These are phyloP conservation scores for Elasticomyces elasticus DNA, from an alignment of 495 filamentous ascomycete genomes.

Conservation along the genomic window DNA sequence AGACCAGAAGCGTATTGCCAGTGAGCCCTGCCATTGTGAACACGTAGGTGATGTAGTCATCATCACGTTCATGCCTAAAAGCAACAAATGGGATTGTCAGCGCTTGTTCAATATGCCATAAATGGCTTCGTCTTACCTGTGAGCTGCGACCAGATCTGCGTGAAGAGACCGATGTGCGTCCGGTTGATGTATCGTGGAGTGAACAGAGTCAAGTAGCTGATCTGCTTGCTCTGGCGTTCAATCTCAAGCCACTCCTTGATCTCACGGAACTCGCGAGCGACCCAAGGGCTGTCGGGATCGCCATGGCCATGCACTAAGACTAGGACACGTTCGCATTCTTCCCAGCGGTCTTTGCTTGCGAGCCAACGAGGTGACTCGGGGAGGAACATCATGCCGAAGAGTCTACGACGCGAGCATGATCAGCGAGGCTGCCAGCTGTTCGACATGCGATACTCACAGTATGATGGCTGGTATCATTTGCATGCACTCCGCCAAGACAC, in stretches of 20 bases:
- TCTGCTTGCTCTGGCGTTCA: conserved; percentile 51
- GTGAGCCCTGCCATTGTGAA: conserved; percentile 20
- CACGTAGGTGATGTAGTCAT: conserved; percentile 38
- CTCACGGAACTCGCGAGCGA: conserved; percentile 55
- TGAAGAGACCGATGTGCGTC: conserved; percentile 64
- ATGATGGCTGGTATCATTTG: conserved; percentile 60
- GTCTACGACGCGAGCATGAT: conserved; percentile 32
- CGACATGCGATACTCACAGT: conserved; percentile 24
- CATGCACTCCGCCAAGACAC: too few species aligned
- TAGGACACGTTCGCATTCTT: conserved; percentile 54
- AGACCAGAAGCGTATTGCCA: conserved; percentile 43
- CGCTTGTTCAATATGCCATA: conserved; percentile 48
- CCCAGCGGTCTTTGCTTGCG: conserved; percentile 63
- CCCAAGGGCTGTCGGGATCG: conserved; percentile 50
- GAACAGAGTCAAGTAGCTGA: conserved; percentile 61
- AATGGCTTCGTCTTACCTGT: too few species aligned
- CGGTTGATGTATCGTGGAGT: conserved; percentile 63
- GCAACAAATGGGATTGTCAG: background rate
- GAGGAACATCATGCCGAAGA: conserved; percentile 51
- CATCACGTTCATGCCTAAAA: background rate
- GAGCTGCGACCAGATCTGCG: conserved; percentile 76
- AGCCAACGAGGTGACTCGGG: conserved; percentile 75
- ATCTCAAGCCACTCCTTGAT: conserved; percentile 63
- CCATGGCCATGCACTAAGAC: conserved; percentile 59
- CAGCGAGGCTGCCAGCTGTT: background rate